Conservation (phyloP, 257 asterid species). For the Nicotiana obtusifolia region DNA sequence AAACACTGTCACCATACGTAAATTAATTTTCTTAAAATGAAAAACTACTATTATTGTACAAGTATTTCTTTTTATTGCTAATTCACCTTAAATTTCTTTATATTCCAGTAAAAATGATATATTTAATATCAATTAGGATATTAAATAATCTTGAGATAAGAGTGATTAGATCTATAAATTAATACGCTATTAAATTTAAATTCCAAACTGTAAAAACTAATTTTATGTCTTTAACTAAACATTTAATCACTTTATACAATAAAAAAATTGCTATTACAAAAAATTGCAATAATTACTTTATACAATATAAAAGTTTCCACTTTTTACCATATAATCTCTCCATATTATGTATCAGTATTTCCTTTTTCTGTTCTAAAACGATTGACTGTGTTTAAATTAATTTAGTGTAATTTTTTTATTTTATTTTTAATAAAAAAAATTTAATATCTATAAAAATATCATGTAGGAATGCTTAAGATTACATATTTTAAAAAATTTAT, state of each 20-base stretch:
- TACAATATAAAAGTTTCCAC: not conserved
- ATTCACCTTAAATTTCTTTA: not conserved
- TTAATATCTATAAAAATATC: no score
- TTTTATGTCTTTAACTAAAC: not conserved
- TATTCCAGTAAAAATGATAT: not conserved
- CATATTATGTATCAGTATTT: no score
- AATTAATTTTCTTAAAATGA: no score
- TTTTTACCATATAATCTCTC: not conserved
- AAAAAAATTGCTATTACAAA: not conserved
- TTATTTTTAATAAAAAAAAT: no score
- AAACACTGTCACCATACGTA: no score
- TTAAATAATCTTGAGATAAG: not conserved
- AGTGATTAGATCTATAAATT: not conserved
- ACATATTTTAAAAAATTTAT: no score
- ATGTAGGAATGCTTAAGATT: no score
- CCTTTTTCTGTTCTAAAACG: no score
- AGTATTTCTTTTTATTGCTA: not conserved
- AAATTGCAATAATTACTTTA: not conserved
- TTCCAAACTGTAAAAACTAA: not conserved
- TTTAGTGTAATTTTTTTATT: no score
- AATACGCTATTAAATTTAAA: not conserved
- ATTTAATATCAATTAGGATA: not conserved
- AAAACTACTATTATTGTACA: not conserved
- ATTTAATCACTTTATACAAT: not conserved
- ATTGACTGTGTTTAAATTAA: no score